Evolutionary conservation across 2,329 filamentous ascomycete species (phyloP).

Genomic region (Microsporum ferrugineum): DNA sequence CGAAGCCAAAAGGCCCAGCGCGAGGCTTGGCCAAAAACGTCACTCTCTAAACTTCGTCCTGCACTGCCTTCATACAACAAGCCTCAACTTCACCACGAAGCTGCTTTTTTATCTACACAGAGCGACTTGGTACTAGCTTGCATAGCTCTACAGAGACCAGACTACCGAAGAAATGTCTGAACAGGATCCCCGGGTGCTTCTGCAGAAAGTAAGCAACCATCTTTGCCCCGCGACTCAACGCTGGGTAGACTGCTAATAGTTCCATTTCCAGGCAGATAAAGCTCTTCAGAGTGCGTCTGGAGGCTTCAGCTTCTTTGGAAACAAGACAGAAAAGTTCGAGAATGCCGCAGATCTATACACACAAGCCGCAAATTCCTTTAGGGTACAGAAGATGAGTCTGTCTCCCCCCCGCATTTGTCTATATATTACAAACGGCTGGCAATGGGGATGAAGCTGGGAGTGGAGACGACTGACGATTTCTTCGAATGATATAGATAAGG

Average conservation of each 20-base stretch:
- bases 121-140: neutral
- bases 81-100: neutral
- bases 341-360: slow-evolving; percentile 77
- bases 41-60: neutral
- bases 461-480: neutral
- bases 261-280: slow-evolving; percentile 65
- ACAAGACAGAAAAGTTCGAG: slow-evolving; percentile 77
- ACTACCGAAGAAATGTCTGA: slow-evolving; percentile 43
- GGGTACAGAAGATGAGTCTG: slow-evolving; percentile 72
- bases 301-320: slow-evolving; percentile 84
- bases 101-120: neutral
- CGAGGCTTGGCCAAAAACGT: neutral
- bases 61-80: neutral
- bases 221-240: slow-evolving; percentile 13
- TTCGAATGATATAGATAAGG: slow-evolving; percentile 48
- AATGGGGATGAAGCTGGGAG: neutral
- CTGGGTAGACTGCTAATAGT: slow-evolving; percentile 13
- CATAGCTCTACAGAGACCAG: neutral
- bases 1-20: neutral
- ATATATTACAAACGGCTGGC: neutral
- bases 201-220: slow-evolving; percentile 54
- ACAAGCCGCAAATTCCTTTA: slow-evolving; percentile 83
- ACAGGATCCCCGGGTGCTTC: slow-evolving; percentile 59
- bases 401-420: slow-evolving; percentile 10
- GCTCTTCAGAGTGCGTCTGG: slow-evolving; percentile 58